Percentiles rank a stretch among this genome's conserved stretches.
Conservation (phyloP, 78 protist species). For the Dictyostelium intermedium region DNA sequence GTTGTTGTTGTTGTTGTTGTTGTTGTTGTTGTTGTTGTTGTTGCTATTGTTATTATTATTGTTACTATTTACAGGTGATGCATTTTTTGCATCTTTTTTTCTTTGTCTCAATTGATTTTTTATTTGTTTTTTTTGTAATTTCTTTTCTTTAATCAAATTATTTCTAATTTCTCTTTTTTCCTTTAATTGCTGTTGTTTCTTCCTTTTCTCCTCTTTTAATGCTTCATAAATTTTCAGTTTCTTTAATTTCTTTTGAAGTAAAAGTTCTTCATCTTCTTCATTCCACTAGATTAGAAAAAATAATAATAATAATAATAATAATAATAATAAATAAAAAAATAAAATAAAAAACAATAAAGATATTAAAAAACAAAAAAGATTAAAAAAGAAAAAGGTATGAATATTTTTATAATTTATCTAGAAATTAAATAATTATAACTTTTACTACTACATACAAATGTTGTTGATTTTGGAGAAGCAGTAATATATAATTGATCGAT, state of each 20-base stretch:
- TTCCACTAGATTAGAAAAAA: constrained; percentile 27
- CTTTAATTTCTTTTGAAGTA: constrained; percentile 34
- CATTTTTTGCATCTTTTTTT: background rate
- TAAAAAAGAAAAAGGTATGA: too few species aligned
- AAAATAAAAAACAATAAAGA: background rate
- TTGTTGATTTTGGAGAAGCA: constrained; percentile 60
- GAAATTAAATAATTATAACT: background rate
- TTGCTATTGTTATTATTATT: background rate
- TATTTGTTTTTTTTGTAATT: background rate
- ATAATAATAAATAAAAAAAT: background rate
- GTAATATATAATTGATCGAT: constrained; percentile 48
- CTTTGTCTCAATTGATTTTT: background rate
- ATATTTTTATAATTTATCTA: too few species aligned
- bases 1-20: too few species aligned
- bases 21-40: background rate
- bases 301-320: background rate
- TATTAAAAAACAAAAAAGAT: background rate
- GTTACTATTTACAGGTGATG: background rate
- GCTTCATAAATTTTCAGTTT: constrained; percentile 45
- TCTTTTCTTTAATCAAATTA: constrained; percentile 6
- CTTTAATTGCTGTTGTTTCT: background rate
- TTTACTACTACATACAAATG: background rate
- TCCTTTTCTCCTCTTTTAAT: constrained; percentile 46
- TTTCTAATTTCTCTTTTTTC: constrained; percentile 25
- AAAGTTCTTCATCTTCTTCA: constrained; percentile 55